Percentiles rank a stretch among this genome's conserved stretches.
Evolutionary conservation across 2,329 filamentous ascomycete genomes (phyloP).

Genomic region (Apiospora malaysiana): DNA sequence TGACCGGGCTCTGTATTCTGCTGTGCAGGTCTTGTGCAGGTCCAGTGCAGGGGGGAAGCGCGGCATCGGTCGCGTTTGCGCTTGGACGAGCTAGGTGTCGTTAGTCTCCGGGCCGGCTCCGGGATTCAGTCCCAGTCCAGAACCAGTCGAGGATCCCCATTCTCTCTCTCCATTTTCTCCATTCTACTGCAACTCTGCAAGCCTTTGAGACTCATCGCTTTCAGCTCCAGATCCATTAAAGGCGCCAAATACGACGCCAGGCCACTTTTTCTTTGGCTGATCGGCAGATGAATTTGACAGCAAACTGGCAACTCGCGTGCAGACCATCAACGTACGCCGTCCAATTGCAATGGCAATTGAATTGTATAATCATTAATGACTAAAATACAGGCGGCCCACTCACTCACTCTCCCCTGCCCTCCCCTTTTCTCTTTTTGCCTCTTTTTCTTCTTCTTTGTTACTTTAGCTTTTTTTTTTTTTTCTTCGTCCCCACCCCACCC

Average conservation of each 20-base stretch:
- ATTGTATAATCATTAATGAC: too few species aligned
- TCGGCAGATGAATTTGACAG: constrained; percentile 10
- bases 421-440: neutral
- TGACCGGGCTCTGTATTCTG: too few species aligned
- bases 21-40: too few species aligned
- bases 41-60: neutral
- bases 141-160: too few species aligned
- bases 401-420: neutral
- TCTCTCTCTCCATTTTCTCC: neutral
- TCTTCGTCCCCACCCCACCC: too few species aligned
- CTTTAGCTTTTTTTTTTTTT: neutral
- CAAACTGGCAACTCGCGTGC: neutral
- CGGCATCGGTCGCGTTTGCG: neutral
- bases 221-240: neutral
- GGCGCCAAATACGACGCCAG: neutral
- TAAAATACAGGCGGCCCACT: too few species aligned
- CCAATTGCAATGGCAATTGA: too few species aligned
- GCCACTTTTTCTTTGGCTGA: neutral
- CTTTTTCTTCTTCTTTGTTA: neutral
- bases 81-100: neutral
- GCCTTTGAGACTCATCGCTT: neutral
- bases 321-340: neutral
- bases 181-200: too few species aligned
- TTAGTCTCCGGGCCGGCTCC: constrained; percentile 8
- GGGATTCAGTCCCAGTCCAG: neutral